These are phyloP conservation scores for Thozetella sp. DNA, from an alignment of 495 filamentous ascomycete species.

Conservation along the genomic window DNA sequence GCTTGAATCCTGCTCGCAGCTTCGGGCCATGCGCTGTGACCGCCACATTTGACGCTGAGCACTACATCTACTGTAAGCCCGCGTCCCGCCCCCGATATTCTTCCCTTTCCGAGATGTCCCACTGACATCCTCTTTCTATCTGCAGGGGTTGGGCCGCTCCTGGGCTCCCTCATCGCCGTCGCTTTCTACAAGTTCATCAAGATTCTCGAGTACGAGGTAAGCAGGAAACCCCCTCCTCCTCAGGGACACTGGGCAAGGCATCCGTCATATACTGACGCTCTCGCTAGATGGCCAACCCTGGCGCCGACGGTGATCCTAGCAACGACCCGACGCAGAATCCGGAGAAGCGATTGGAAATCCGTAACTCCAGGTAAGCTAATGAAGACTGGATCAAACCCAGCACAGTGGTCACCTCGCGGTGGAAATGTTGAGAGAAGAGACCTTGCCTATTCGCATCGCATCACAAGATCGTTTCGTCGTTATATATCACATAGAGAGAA, in stretches of 20 bases:
- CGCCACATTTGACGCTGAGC: slow-evolving; percentile 61
- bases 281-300: background rate
- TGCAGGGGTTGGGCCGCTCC: slow-evolving; percentile 52
- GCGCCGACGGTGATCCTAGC: background rate
- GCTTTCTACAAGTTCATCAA: slow-evolving; percentile 71
- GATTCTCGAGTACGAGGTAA: slow-evolving; percentile 5
- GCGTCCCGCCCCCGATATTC: too few species aligned
- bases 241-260: background rate
- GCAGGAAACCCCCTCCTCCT: background rate
- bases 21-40: slow-evolving; percentile 61
- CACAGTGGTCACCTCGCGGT: background rate
- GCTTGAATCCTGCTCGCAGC: slow-evolving; percentile 60
- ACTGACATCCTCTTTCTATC: background rate
- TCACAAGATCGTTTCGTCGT: too few species aligned
- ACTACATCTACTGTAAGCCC: slow-evolving; percentile 73
- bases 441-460: too few species aligned
- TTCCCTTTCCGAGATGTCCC: background rate
- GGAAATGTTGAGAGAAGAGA: background rate
- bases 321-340: background rate
- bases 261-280: background rate
- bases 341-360: background rate
- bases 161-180: slow-evolving; percentile 62
- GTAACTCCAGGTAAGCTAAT: background rate
- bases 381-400: background rate
- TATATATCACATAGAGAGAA: too few species aligned